Base-by-base conservation (phyloP, 768 basidiomycete genomes). In the Austroboletus festivus region DNA sequence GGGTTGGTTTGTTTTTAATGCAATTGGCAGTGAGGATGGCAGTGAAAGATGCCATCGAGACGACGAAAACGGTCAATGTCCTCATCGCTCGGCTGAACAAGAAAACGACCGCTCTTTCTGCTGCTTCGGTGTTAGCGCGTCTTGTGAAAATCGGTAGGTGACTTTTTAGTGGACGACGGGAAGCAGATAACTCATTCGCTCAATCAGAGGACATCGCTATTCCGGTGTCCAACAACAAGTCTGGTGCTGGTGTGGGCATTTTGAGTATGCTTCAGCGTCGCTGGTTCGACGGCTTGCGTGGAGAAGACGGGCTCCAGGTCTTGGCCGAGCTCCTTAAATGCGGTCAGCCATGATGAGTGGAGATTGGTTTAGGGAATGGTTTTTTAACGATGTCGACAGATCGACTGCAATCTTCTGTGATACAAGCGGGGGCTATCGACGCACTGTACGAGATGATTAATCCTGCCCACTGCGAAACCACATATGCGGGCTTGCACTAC, bases 231-330 rank as follows among this genome's bases (percentile, higher is more conserved):
- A 28, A 45, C 3, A 38, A 52, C 5, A 18, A 44, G 10, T 38
- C 38, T 1, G 47, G 51, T n/a, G 54, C 48, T 12, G 26, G 38
- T 11, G 22, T 0, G 19, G 38, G 39, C 16, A 55, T 66, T 30
- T 4, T 61, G 20, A 24, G 38, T 7, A 66, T 65, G 63, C 44
- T 65, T 24, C 50, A 26, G 34, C 54, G 52, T 42, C 55, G 61
- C 35, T 61, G 64, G 61, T 65, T 66, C n/a, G 63, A 66, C 18
- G 64, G 55, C 8, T 15, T 51, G 15, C 47, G 46, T 1, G 61
- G 61, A 33, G 64, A 66, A 51, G 64, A 65, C 23, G 61, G 61
- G 18, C 45, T 65, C 2, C 49, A 47, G 21, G 56, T 55, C 18
- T 35, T 65, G 1, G 47, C 45, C 4, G 38, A 52, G 18, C 15